phyloP scores from a whole-genome alignment of 768 basidiomycete genomes.

The Amanita polypyramis region DNA sequence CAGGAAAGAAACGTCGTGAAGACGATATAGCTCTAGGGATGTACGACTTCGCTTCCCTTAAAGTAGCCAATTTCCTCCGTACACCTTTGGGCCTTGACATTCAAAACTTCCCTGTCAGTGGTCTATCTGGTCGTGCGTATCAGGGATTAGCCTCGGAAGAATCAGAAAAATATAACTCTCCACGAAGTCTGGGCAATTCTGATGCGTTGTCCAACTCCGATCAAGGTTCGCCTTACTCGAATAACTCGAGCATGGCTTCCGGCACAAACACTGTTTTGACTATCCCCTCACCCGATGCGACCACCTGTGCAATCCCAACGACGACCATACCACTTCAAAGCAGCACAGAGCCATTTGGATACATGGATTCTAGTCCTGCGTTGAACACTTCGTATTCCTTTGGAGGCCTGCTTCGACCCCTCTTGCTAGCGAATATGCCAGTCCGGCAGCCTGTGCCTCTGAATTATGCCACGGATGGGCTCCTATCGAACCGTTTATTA shows the following conservation, averaged over 20 bases:
- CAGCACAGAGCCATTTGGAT: slow-evolving; percentile 1
- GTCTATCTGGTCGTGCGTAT: slow-evolving; percentile 24
- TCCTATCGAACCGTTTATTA: background rate
- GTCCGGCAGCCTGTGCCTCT: slow-evolving; percentile 10
- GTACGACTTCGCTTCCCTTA: slow-evolving; percentile 46
- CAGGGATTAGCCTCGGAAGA: slow-evolving; percentile 21
- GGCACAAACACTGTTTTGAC: background rate
- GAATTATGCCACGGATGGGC: slow-evolving; percentile 7
- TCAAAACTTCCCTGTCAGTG: slow-evolving; percentile 12
- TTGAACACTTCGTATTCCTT: background rate
- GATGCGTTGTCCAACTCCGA: background rate
- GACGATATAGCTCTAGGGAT: slow-evolving; percentile 39
- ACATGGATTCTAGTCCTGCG: slow-evolving; percentile 1
- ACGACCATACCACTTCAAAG: background rate
- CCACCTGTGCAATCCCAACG: too few relatives aligned
- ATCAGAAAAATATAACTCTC: slow-evolving; percentile 6
- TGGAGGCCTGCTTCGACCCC: slow-evolving; percentile 6
- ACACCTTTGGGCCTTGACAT: slow-evolving; percentile 17
- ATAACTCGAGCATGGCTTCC: background rate
- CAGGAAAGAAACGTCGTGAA: slow-evolving; percentile 46
- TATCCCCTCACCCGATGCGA: slow-evolving; percentile 6
- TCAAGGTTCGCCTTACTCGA: background rate
- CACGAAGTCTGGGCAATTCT: background rate
- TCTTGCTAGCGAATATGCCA: slow-evolving; percentile 20
- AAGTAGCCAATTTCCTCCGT: slow-evolving; percentile 40